Conservation (phyloP, 129 eudicot genomes). For the Heracleum sosnowskyi region DNA sequence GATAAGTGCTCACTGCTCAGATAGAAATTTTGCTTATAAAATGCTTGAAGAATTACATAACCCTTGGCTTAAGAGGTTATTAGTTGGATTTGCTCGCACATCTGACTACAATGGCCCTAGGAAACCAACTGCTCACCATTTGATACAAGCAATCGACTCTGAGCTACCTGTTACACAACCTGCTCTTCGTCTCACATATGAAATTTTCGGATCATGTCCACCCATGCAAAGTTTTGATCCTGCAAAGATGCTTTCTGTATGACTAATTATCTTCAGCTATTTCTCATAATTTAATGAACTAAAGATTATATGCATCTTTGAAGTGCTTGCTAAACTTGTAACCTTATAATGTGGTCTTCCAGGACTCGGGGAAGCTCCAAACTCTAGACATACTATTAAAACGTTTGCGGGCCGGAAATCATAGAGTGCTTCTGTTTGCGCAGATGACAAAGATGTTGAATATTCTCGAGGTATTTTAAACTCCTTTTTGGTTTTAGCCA, state of each 20-base stretch:
- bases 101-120: slow-evolving; percentile 79
- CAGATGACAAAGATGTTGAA: slow-evolving; percentile 98
- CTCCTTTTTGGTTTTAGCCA: neutral
- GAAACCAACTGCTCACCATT: slow-evolving; percentile 60
- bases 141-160: slow-evolving; percentile 74
- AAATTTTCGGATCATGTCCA: slow-evolving; percentile 91
- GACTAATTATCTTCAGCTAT: slow-evolving; percentile 5
- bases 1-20: slow-evolving; percentile 70
- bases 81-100: slow-evolving; percentile 85
- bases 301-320: slow-evolving; percentile 3
- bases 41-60: slow-evolving; percentile 70
- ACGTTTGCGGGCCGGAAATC: slow-evolving; percentile 91
- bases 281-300: neutral
- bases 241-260: slow-evolving; percentile 86
- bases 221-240: slow-evolving; percentile 97
- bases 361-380: slow-evolving; percentile 99
- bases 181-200: slow-evolving; percentile 78
- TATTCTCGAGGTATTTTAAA: slow-evolving; percentile 73
- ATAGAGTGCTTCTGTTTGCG: slow-evolving; percentile 93
- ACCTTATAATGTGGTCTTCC: slow-evolving; percentile 9
- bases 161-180: slow-evolving; percentile 75
- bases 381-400: slow-evolving; percentile 85
- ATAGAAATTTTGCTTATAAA: slow-evolving; percentile 79
- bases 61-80: slow-evolving; percentile 87
- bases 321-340: slow-evolving; percentile 11